phyloP scores from a whole-genome alignment of 305 asterid genomes.

The Ajuga reptans region DNA sequence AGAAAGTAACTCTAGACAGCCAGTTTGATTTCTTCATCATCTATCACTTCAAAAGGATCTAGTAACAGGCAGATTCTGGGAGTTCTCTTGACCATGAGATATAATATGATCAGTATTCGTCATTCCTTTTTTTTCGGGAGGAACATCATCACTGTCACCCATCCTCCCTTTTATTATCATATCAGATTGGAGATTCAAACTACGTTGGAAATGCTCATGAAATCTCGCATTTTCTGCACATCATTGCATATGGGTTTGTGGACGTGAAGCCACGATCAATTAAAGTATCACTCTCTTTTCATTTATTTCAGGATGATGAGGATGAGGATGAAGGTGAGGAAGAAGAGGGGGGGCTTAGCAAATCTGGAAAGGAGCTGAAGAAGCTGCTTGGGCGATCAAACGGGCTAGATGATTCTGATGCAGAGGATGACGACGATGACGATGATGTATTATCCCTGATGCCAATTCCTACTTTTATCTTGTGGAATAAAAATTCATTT shows the following conservation, averaged over 20 bases:
- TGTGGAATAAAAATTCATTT: not conserved
- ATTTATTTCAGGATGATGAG: conserved; percentile 68
- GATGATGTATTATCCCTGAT: conserved; percentile 54
- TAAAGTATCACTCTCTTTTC: not conserved
- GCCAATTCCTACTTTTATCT: conserved; percentile 17
- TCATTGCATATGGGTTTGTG: conserved; percentile 6
- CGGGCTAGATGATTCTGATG: conserved; percentile 82
- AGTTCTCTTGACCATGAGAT: not conserved
- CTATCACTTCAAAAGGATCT: not conserved
- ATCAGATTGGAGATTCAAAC: not conserved
- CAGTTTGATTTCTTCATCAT: not conserved
- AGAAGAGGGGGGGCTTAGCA: conserved; percentile 78
- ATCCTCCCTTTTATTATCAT: not conserved
- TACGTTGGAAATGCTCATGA: not conserved
- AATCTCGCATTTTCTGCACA: not conserved
- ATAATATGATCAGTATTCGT: not conserved
- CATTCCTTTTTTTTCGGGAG: not conserved
- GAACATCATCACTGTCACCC: not conserved
- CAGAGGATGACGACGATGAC: conserved; percentile 81
- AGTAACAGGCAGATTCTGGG: not conserved
- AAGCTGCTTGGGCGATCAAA: conserved; percentile 80
- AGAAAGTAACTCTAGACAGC: not conserved
- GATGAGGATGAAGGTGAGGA: conserved; percentile 81
- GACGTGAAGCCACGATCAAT: conserved; percentile 3
- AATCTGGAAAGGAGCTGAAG: conserved; percentile 94